A percentile compares a stretch with the other conserved stretches of the same genome.
Evolutionary conservation across 441 rosid species (phyloP).

Genomic region (Syzygium malaccense): DNA sequence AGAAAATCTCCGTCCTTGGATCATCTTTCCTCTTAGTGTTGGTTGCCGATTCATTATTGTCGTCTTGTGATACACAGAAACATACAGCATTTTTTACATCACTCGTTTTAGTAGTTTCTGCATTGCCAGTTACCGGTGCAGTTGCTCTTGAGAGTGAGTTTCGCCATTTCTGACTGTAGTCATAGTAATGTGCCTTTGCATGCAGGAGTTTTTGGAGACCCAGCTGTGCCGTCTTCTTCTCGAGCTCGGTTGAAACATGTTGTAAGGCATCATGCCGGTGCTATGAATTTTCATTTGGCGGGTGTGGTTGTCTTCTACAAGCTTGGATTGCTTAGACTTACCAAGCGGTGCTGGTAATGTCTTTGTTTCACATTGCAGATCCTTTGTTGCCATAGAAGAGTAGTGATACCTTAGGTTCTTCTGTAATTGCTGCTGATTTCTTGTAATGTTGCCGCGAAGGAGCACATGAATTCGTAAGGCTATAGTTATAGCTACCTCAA

Average conservation of each 20-base stretch:
- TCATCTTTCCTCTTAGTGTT: neutral
- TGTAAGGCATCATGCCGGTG: neutral
- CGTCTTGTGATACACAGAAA: neutral
- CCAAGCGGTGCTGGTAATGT: neutral
- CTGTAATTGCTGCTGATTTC: neutral
- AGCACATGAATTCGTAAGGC: neutral
- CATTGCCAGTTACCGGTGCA: neutral
- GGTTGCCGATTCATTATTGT: neutral
- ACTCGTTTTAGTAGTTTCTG: neutral
- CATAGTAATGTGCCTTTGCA: neutral
- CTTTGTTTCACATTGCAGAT: neutral
- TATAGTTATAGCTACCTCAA: neutral
- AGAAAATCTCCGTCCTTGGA: neutral
- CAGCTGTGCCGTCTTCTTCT: neutral
- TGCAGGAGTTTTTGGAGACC: neutral
- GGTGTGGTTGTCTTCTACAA: neutral
- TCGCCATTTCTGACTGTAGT: neutral
- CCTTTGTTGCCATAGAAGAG: neutral
- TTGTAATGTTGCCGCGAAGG: neutral
- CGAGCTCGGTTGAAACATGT: neutral
- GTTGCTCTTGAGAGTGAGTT: neutral
- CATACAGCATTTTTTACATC: neutral
- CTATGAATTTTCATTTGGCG: neutral
- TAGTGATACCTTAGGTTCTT: neutral
- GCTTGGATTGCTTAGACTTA: neutral